A percentile compares a stretch with the other conserved stretches of the same genome.
phyloP scores from a whole-genome alignment of 2,329 filamentous ascomycete genomes.

The Cercospora sesami region DNA sequence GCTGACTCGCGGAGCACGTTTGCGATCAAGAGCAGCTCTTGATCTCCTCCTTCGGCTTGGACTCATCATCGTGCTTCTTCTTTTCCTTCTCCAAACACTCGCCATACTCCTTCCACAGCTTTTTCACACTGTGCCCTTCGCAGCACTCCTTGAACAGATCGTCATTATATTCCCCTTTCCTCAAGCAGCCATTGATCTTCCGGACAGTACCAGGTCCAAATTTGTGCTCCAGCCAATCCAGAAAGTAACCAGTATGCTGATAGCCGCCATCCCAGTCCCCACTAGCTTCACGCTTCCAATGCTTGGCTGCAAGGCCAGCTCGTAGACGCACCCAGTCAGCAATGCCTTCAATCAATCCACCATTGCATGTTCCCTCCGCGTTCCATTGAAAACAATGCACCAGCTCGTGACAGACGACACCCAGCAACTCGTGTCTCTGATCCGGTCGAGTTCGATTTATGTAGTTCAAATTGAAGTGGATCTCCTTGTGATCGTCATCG shows the following conservation, averaged over 20 bases:
- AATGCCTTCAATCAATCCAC: conserved; percentile 84
- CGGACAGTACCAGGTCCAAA: conserved; percentile 55
- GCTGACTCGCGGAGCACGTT: not conserved
- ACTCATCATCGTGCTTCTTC: conserved; percentile 24
- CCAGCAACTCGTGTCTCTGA: conserved; percentile 64
- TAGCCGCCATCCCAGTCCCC: conserved; percentile 86
- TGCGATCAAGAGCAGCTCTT: conserved; percentile 10
- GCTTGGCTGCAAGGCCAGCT: conserved; percentile 71
- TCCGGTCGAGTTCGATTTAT: conserved; percentile 49
- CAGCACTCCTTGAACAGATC: conserved; percentile 41
- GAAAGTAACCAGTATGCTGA: conserved; percentile 85
- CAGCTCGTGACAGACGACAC: conserved; percentile 87
- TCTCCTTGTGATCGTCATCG: conserved; percentile 86
- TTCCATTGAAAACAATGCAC: conserved; percentile 94
- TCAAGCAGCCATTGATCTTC: conserved; percentile 66
- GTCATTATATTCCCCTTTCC: conserved; percentile 64
- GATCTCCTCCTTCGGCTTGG: conserved; percentile 15
- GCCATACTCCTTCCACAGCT: conserved; percentile 75
- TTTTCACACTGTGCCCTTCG: conserved; percentile 59
- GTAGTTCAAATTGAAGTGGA: conserved; percentile 81
- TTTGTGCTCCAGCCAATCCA: conserved; percentile 76
- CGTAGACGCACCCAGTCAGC: conserved; percentile 88
- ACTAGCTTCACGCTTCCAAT: conserved; percentile 67
- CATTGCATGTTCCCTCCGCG: conserved; percentile 55
- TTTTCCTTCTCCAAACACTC: conserved; percentile 46